phyloP scores from a whole-genome alignment of 2,329 filamentous ascomycete genomes.

The Phialocephala sp. region DNA sequence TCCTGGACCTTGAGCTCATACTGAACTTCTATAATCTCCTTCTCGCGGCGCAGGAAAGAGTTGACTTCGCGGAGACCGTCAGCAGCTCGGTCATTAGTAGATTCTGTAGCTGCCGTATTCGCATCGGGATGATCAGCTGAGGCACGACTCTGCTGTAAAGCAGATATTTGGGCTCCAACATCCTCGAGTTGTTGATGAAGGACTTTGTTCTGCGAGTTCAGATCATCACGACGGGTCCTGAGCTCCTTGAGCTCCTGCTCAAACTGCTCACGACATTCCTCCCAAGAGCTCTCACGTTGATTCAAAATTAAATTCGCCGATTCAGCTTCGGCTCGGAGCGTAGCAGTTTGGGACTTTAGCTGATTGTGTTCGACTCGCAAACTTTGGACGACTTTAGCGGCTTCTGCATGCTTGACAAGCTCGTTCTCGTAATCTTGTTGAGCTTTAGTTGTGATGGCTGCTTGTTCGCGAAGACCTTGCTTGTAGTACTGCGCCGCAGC shows the following conservation, averaged over 20 bases:
- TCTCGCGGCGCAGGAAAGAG: conserved; percentile 89
- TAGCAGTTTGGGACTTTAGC: conserved; percentile 78
- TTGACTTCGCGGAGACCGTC: conserved; percentile 90
- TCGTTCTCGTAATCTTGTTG: conserved; percentile 97
- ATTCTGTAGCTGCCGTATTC: conserved; percentile 45
- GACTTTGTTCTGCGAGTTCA: conserved; percentile 87
- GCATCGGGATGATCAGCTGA: conserved; percentile 59
- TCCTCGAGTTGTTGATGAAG: conserved; percentile 88
- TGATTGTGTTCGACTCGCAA: conserved; percentile 82
- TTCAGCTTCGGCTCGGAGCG: conserved; percentile 80
- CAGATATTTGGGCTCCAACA: conserved; percentile 78
- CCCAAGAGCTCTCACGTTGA: conserved; percentile 88
- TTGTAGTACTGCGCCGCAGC: conserved; percentile 85
- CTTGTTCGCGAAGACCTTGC: conserved; percentile 90
- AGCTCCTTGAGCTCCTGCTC: conserved; percentile 85
- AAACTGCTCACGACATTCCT: conserved; percentile 77
- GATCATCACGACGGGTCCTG: conserved; percentile 79
- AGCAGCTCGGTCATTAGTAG: conserved; percentile 62
- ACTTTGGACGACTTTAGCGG: conserved; percentile 82
- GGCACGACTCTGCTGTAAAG: conserved; percentile 77
- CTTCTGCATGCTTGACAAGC: conserved; percentile 92
- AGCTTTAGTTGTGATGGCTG: conserved; percentile 89
- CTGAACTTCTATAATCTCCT: conserved; percentile 97
- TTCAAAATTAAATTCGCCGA: conserved; percentile 79
- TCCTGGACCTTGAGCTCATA: conserved; percentile 89